Base-by-base conservation (phyloP, 73 alveolate genomes). In the Paramecium primaurelia region DNA sequence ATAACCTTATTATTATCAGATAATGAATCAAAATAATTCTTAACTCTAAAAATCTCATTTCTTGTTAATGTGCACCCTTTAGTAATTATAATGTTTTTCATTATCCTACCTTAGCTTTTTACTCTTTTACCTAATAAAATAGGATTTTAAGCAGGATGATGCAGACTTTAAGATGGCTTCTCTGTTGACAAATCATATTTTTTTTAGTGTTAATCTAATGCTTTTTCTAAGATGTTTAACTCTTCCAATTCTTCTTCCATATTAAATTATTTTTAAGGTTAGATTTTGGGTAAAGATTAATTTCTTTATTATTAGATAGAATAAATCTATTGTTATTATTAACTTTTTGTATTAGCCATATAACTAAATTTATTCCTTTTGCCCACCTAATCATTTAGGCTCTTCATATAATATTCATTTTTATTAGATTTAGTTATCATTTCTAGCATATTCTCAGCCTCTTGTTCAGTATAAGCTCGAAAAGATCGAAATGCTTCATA, bases 371-470 rank as follows among this genome's bases (percentile, higher is more conserved):
- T 86, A 60, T 86, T 86, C 18, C 88, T 77, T 49, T 32, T 86
- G 25, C 93, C 93, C 49, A 60, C 93, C 75, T 7, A 59, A 45
- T 60, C 77, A 60, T 59, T 86, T 34, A 60, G n/a, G 38, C 28
- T 60, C 60, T 60, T 86, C 87, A 60, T 59, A 38, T 59, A 86
- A 37, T 86, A 86, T 18, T 86, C 93, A 59, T 58, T 60, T 28
- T 86, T 86, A 60, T 86, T 86, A 1, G 93, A 86, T 18, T 86
- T 86, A 8, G 77, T 86, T 7, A 86, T 86, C 93, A 86, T 86
- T 59, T 59, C 84, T 11, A 86, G 25, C 93, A 86, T 86, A 6
- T 86, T 77, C 22, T 86, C 26, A 3, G 93, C 93, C 18, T 86
- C 93, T 32, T 86, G 51, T 59, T 86, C 93, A 2, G 93, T 86